Conservation (phyloP, 495 filamentous ascomycete genomes). For the Neurospora africana region DNA sequence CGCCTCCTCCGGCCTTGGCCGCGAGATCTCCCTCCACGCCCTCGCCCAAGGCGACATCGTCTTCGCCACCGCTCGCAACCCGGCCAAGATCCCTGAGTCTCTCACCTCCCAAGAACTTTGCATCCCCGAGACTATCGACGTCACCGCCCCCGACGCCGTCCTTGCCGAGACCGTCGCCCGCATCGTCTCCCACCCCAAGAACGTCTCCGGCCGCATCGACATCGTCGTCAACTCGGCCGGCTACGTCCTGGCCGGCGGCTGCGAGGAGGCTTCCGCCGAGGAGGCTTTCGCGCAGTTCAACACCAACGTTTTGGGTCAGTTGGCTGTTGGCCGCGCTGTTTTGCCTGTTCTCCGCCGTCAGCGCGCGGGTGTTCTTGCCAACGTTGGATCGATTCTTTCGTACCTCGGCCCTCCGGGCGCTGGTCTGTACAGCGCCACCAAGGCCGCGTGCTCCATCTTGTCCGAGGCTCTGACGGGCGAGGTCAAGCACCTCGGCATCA, state of each 20-base stretch:
- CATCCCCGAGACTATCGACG: conserved; percentile 20
- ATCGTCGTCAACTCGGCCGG: conserved; percentile 43
- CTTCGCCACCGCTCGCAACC: conserved; percentile 28
- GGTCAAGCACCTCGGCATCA: conserved; percentile 33
- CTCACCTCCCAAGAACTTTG: conserved; percentile 12
- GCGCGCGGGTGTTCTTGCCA: conserved; percentile 35
- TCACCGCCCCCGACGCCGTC: conserved; percentile 17
- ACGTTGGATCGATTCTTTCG: conserved; percentile 36
- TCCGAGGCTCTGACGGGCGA: conserved; percentile 35
- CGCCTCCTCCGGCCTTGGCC: conserved; percentile 42
- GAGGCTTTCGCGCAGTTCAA: conserved; percentile 19
- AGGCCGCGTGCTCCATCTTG: conserved; percentile 33
- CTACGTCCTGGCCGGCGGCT: conserved; percentile 29
- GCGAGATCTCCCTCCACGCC: conserved; percentile 29
- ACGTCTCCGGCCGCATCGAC: conserved; percentile 34
- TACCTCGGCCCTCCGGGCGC: conserved; percentile 24
- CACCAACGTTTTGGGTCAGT: conserved; percentile 36
- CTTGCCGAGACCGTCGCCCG: conserved; percentile 19
- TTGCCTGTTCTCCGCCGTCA: conserved; percentile 38
- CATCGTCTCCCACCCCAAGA: not conserved
- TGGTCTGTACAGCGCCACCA: conserved; percentile 42
- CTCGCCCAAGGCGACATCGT: conserved; percentile 37
- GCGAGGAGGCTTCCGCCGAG: conserved; percentile 30
- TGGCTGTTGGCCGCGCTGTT: conserved; percentile 34
- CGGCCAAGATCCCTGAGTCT: not conserved